These are phyloP conservation scores for Candida wancherniae DNA, from an alignment of 805 yeast species.

Conservation along the genomic window DNA sequence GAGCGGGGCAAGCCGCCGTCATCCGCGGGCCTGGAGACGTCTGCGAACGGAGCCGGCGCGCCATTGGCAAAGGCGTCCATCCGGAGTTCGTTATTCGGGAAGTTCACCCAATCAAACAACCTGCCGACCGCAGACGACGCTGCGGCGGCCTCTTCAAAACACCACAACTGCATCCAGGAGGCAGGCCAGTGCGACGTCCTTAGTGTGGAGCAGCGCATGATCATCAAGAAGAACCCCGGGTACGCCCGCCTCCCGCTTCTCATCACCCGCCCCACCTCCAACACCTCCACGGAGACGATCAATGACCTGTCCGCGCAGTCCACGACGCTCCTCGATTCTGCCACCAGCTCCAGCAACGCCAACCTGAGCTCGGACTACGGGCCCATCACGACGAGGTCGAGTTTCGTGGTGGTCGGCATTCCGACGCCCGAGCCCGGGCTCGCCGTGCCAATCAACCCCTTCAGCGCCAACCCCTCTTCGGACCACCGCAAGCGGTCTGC, in stretches of 20 bases:
- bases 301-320: conserved; percentile 32
- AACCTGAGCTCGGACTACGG: conserved; percentile 14
- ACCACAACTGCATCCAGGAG: conserved; percentile 16
- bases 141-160: conserved; percentile 1
- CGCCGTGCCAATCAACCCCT: conserved; percentile 33
- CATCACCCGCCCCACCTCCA: conserved; percentile 32
- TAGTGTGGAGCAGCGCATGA: conserved; percentile 30
- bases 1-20: conserved; percentile 21
- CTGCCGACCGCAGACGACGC: conserved; percentile 6
- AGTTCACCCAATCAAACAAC: conserved; percentile 24
- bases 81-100: conserved; percentile 39
- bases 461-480: conserved; percentile 41
- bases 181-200: conserved; percentile 32
- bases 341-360: conserved; percentile 12
- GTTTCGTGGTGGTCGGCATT: conserved; percentile 36
- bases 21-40: conserved; percentile 3
- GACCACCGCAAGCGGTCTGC: conserved; percentile 81
- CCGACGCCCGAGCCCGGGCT: conserved; percentile 37
- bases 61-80: conserved; percentile 21
- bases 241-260: conserved; percentile 29
- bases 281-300: conserved; percentile 12
- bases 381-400: conserved; percentile 24
- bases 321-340: conserved; percentile 25
- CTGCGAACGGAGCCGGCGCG: not conserved
- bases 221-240: conserved; percentile 25